Percentiles rank a stretch among this genome's conserved stretches.
phyloP scores from a whole-genome alignment of 768 basidiomycete genomes.

The Lactifluus volemus region DNA sequence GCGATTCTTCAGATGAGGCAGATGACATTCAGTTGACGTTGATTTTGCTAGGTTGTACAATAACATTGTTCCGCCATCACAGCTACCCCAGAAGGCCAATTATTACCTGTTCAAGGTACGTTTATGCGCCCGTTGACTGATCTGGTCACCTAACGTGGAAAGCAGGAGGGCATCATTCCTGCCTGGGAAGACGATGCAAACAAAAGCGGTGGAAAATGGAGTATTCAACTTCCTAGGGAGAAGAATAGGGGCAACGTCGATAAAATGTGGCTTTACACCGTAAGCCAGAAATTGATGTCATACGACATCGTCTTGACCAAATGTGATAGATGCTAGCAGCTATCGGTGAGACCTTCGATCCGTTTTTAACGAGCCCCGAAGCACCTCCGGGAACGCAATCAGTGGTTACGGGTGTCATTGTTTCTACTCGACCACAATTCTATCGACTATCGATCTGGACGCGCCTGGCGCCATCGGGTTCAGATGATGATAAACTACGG shows the following conservation, averaged over 20 bases:
- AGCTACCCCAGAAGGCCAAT: conserved; percentile 92
- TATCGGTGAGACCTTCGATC: conserved; percentile 98
- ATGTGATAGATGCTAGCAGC: conserved; percentile 88
- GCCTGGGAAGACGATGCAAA: conserved; percentile 98
- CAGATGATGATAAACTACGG: conserved; percentile 50
- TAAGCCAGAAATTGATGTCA: conserved; percentile 28
- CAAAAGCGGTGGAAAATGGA: conserved; percentile 97
- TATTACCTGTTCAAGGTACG: conserved; percentile 98
- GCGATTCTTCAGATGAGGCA: conserved; percentile 24
- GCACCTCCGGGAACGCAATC: conserved; percentile 35
- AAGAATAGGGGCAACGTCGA: conserved; percentile 82
- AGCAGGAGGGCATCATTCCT: conserved; percentile 87
- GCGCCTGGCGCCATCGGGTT: conserved; percentile 56
- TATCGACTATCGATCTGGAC: conserved; percentile 99
- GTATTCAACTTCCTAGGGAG: conserved; percentile 92
- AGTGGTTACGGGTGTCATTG: conserved; percentile 81
- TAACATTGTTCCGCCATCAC: conserved; percentile 93
- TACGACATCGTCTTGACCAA: not conserved
- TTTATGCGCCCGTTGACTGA: not conserved
- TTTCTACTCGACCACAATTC: conserved; percentile 89
- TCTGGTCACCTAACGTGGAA: not conserved
- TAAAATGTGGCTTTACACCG: conserved; percentile 98
- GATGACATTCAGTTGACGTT: conserved; percentile 15
- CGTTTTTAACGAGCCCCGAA: conserved; percentile 50
- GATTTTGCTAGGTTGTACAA: conserved; percentile 65